phyloP scores from a whole-genome alignment of 2,329 filamentous ascomycete species.

The Tolypocladium endophyticum region DNA sequence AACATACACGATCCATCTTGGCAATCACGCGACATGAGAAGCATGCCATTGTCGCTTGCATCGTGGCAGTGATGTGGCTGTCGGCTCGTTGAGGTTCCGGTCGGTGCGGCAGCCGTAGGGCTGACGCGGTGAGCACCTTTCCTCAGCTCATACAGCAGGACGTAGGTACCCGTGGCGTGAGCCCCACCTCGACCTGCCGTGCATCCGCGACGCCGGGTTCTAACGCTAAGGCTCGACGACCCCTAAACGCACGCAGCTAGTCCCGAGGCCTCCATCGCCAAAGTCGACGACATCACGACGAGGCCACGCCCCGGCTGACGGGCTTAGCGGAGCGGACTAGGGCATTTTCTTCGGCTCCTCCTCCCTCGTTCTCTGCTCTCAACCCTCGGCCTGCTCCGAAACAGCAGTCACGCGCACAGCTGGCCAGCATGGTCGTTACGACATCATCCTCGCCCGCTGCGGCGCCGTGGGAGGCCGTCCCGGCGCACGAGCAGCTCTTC shows the following conservation, averaged over 20 bases:
- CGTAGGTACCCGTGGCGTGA: too few species aligned
- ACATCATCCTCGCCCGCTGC: background rate
- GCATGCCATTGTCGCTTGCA: background rate
- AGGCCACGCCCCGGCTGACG: background rate
- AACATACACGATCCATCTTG: background rate
- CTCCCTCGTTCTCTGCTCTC: background rate
- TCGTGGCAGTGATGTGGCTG: background rate
- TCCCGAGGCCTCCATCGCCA: background rate
- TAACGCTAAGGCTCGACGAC: background rate
- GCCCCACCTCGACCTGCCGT: background rate
- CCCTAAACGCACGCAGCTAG: background rate
- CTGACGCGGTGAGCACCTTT: background rate
- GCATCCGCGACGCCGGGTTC: background rate
- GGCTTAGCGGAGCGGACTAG: background rate
- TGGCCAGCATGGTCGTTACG: constrained; percentile 2
- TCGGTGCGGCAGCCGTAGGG: background rate
- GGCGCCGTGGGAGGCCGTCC: constrained; percentile 25
- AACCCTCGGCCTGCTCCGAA: background rate
- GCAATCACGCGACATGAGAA: background rate
- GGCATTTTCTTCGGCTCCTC: background rate
- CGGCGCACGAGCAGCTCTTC: constrained; percentile 38
- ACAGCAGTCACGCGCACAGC: background rate
- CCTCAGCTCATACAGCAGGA: background rate
- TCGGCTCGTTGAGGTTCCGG: background rate
- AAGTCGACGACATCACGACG: background rate